Evolutionary conservation across 2,329 filamentous ascomycete species (phyloP).

Genomic region (Ceratocystis albifundus): DNA sequence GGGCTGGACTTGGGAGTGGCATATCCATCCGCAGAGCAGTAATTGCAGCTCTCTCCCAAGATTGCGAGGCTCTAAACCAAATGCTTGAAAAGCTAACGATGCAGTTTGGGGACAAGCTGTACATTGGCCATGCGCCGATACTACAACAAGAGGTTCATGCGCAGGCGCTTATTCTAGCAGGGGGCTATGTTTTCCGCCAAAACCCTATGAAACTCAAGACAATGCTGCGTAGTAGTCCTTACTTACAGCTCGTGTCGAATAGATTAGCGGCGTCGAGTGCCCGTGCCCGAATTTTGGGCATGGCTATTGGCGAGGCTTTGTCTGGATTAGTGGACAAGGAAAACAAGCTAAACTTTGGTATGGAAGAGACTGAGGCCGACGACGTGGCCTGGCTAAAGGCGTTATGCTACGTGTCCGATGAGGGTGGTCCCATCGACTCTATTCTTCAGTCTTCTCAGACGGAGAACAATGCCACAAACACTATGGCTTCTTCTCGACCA

Average conservation of each 20-base stretch:
- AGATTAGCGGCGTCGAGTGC: constrained; percentile 65
- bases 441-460: constrained; percentile 32
- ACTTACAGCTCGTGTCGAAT: constrained; percentile 73
- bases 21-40: constrained; percentile 57
- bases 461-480: constrained; percentile 21
- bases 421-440: constrained; percentile 45
- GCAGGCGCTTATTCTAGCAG: constrained; percentile 64
- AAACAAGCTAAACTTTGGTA: constrained; percentile 68
- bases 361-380: constrained; percentile 61
- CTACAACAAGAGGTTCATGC: constrained; percentile 80
- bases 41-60: constrained; percentile 44
- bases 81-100: constrained; percentile 57
- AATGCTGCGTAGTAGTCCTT: constrained; percentile 58
- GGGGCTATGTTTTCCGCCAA: constrained; percentile 61
- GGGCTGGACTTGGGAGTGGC: constrained; percentile 52
- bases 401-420: constrained; percentile 52
- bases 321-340: constrained; percentile 55
- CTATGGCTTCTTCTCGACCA: constrained; percentile 15
- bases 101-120: constrained; percentile 75
- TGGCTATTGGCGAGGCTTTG: constrained; percentile 68
- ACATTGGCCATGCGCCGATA: constrained; percentile 74
- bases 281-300: constrained; percentile 70
- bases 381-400: constrained; percentile 67
- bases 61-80: constrained; percentile 40
- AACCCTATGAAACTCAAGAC: constrained; percentile 55